Evolutionary conservation across 2,329 filamentous ascomycete genomes (phyloP).

Genomic region (Mycosphaerella arachidis): DNA sequence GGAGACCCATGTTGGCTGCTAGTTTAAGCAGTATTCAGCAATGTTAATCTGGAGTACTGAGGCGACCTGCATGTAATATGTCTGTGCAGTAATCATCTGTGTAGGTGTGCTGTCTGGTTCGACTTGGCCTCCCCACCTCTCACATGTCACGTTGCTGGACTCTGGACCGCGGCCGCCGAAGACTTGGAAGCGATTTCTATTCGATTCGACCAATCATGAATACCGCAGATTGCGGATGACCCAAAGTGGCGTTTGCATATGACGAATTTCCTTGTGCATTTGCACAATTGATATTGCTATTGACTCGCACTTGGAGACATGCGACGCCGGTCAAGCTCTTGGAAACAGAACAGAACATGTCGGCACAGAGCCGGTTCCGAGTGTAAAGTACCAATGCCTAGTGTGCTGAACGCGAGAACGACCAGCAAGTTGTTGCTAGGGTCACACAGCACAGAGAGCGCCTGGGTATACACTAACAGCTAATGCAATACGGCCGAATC

Average conservation of each 20-base stretch:
- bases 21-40: neutral
- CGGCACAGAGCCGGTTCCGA: too few species aligned
- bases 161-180: neutral
- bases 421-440: too few species aligned
- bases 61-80: neutral
- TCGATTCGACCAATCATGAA: neutral
- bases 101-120: neutral
- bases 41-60: neutral
- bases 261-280: neutral
- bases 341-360: neutral
- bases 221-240: neutral
- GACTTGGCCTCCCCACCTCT: neutral
- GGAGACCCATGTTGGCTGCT: conserved; percentile 2
- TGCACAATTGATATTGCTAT: neutral
- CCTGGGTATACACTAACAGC: too few species aligned
- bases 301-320: neutral
- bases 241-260: neutral
- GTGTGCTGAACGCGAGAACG: too few species aligned
- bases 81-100: neutral
- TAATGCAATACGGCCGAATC: too few species aligned
- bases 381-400: too few species aligned
- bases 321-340: neutral
- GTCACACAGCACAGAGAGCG: too few species aligned
- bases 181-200: neutral
- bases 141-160: neutral